A percentile compares a stretch with the other conserved stretches of the same genome.
Conservation (phyloP, 2,329 filamentous ascomycete species). For the Cercospora beticola region DNA sequence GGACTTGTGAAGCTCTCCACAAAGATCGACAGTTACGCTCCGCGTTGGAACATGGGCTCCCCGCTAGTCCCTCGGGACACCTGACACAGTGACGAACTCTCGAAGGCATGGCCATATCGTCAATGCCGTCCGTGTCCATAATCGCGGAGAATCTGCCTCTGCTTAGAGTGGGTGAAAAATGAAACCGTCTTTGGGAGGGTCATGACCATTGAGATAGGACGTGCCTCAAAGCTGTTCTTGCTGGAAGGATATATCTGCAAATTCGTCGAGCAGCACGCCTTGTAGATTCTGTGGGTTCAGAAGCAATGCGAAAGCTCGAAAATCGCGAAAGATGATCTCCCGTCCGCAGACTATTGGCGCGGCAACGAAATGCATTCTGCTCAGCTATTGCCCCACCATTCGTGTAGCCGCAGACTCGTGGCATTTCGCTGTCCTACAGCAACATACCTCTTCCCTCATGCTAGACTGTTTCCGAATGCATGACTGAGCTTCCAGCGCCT, state of each 20-base stretch:
- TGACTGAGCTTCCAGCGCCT: background rate
- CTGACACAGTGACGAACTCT: background rate
- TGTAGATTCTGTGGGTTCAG: background rate
- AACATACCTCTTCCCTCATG: background rate
- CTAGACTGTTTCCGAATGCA: background rate
- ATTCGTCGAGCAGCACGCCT: background rate
- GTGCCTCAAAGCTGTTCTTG: background rate
- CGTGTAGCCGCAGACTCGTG: background rate
- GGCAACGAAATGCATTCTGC: background rate
- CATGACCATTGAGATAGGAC: background rate
- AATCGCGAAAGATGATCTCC: background rate
- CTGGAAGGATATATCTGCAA: background rate
- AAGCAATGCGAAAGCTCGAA: background rate
- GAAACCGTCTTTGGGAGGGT: background rate
- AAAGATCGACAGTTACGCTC: slow-evolving; percentile 3
- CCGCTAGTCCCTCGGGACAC: background rate
- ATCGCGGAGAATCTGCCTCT: background rate
- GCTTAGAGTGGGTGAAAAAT: background rate
- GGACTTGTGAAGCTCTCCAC: background rate
- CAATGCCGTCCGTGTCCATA: background rate
- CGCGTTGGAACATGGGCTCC: background rate
- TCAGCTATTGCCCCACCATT: background rate
- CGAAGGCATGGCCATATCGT: background rate
- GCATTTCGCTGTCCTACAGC: background rate
- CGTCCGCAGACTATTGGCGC: background rate